Conservation (phyloP, 768 basidiomycete species). For the Omphalotus guepiniiformis region DNA sequence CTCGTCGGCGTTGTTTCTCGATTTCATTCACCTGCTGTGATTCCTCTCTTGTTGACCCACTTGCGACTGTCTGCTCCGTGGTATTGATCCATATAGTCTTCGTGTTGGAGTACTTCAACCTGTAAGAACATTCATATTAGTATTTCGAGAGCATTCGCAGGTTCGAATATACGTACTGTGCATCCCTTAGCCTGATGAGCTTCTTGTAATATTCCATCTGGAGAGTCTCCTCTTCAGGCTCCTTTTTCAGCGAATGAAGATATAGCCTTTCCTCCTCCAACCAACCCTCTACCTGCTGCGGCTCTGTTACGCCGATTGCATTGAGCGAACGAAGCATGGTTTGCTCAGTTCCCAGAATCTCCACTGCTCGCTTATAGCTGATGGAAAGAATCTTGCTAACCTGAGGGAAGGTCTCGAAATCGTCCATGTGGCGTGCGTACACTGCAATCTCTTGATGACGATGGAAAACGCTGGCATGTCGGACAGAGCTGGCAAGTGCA, state of each 20-base stretch:
- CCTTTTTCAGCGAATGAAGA: constrained; percentile 9
- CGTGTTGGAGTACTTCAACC: not conserved
- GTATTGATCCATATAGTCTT: not conserved
- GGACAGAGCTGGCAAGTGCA: not conserved
- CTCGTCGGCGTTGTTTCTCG: constrained; percentile 5
- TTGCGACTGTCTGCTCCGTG: not conserved
- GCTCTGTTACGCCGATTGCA: constrained; percentile 4
- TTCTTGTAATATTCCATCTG: constrained; percentile 13
- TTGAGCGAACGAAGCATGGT: not conserved
- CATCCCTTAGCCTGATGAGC: constrained; percentile 6
- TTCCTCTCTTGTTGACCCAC: no score
- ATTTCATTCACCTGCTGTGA: not conserved
- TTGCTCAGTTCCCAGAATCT: not conserved
- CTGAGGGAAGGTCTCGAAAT: not conserved
- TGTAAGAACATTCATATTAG: not conserved
- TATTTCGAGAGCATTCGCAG: not conserved
- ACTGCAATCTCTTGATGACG: not conserved
- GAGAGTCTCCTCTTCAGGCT: constrained; percentile 14
- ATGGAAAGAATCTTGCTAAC: not conserved
- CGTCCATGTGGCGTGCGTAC: not conserved
- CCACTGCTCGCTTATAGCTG: not conserved
- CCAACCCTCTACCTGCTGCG: constrained; percentile 6
- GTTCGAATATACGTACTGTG: not conserved
- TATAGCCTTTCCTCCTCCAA: constrained; percentile 15
- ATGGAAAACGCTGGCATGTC: not conserved